A percentile compares a stretch with the other conserved stretches of the same genome.
phyloP scores from a whole-genome alignment of 306 rosid species.

The Cucurbita ficifolia region DNA sequence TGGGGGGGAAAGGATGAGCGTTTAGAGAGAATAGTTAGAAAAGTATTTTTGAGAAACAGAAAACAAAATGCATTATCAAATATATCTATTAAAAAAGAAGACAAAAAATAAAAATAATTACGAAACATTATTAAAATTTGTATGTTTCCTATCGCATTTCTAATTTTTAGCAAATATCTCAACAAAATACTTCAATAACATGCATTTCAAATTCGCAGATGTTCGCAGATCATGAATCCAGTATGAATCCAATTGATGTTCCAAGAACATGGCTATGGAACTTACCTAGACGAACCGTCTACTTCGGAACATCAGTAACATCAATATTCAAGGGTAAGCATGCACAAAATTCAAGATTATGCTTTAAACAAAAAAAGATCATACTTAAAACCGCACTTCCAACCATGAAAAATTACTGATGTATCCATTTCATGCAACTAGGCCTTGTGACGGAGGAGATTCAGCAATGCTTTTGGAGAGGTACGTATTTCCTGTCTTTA shows the following conservation, averaged over 20 bases:
- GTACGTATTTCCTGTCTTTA: constrained; percentile 27
- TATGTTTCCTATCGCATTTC: no score
- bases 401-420: neutral
- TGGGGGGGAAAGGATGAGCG: no score
- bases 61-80: no score
- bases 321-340: constrained; percentile 32
- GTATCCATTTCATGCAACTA: neutral
- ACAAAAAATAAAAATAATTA: no score
- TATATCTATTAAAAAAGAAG: no score
- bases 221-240: constrained; percentile 75
- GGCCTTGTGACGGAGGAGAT: constrained; percentile 72
- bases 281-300: constrained; percentile 64
- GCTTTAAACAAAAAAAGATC: neutral
- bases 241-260: constrained; percentile 48
- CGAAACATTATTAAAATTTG: no score
- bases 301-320: constrained; percentile 78
- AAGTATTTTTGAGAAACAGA: no score
- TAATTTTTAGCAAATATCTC: no score
- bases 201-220: constrained; percentile 25
- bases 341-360: no score
- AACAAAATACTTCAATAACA: no score
- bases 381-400: neutral
- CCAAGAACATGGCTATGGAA: constrained; percentile 88
- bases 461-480: constrained; percentile 96
- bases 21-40: no score